Evolutionary conservation across 2,329 filamentous ascomycete species (phyloP).

Genomic region (Zarea fungicola): DNA sequence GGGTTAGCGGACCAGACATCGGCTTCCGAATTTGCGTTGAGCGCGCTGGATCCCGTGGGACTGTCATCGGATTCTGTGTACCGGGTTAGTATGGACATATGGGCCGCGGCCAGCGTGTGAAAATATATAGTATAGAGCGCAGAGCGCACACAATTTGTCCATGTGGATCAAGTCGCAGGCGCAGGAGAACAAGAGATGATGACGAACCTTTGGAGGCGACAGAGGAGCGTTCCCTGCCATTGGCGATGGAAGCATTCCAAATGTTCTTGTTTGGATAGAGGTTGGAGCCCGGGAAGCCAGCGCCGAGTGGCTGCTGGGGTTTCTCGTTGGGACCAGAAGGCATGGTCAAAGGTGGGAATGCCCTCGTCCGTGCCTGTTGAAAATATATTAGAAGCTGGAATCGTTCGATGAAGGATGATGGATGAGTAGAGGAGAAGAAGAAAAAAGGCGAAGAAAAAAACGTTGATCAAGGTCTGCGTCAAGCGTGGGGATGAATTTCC

Average conservation of each 20-base stretch:
- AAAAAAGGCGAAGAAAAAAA: neutral
- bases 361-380: slow-evolving; percentile 31
- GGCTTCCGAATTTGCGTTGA: slow-evolving; percentile 63
- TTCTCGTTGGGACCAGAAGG: slow-evolving; percentile 27
- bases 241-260: slow-evolving; percentile 36
- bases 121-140: neutral
- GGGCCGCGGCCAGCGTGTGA: neutral
- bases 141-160: neutral
- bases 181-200: neutral
- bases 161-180: neutral
- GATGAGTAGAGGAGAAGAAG: slow-evolving; percentile 1
- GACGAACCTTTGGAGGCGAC: slow-evolving; percentile 44
- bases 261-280: slow-evolving; percentile 33
- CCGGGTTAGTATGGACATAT: neutral
- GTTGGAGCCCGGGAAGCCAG: slow-evolving; percentile 29
- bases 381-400: neutral
- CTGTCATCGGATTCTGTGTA: slow-evolving; percentile 25
- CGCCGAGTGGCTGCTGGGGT: slow-evolving; percentile 35
- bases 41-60: slow-evolving; percentile 63
- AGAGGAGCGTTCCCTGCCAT: slow-evolving; percentile 36
- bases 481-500: slow-evolving; percentile 1
- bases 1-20: slow-evolving; percentile 56
- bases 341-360: slow-evolving; percentile 35
- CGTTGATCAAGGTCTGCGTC: slow-evolving; percentile 14
- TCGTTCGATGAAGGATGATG: slow-evolving; percentile 5